These are phyloP conservation scores for Tripidium arundinaceum DNA, from an alignment of 202 grass and related monocot species.

Conservation along the genomic window DNA sequence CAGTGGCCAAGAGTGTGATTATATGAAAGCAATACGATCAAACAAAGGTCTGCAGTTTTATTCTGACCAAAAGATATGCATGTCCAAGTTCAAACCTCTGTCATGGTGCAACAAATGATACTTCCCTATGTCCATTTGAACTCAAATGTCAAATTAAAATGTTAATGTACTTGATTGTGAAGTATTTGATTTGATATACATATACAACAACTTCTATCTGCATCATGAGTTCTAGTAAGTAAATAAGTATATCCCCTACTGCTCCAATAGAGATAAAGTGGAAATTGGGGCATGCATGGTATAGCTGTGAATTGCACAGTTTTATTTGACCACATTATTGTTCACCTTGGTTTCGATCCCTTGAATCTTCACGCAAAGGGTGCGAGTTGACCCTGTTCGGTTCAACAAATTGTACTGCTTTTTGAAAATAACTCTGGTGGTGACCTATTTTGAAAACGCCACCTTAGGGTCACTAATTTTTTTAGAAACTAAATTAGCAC, in stretches of 20 bases:
- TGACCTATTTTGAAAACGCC: not conserved
- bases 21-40: not conserved
- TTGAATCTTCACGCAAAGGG: not conserved
- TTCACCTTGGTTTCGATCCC: not conserved
- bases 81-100: not conserved
- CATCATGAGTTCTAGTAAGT: not conserved
- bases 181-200: not conserved
- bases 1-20: conserved; percentile 88
- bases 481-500: not conserved
- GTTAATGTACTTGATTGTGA: not conserved
- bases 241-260: not conserved
- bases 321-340: not conserved
- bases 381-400: not conserved
- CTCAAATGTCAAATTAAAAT: not conserved
- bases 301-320: not conserved
- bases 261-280: not conserved
- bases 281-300: not conserved
- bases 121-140: not conserved
- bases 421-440: not conserved
- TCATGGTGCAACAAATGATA: not conserved
- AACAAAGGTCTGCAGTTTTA: conserved; percentile 18
- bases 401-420: not conserved
- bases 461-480: not conserved
- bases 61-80: not conserved
- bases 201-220: not conserved